These are phyloP conservation scores for Picea sitchensis DNA, from an alignment of 75 land plant species.

Conservation along the genomic window DNA sequence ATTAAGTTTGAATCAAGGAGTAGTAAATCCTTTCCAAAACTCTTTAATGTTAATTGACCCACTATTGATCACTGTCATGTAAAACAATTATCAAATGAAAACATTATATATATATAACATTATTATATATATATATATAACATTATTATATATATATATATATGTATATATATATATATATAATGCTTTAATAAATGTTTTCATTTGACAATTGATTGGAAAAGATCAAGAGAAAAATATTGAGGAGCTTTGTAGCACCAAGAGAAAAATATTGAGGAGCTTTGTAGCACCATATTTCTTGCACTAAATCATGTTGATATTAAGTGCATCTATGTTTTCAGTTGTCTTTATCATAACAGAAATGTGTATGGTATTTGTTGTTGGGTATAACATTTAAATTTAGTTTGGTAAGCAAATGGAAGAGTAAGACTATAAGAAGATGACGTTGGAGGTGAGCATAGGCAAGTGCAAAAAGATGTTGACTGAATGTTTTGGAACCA, in stretches of 20 bases:
- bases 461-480: constrained; percentile 14
- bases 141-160: too few relatives aligned
- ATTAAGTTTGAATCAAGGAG: neutral
- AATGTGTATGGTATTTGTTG: neutral
- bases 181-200: neutral
- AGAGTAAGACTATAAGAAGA: constrained; percentile 14
- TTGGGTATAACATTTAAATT: neutral
- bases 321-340: neutral
- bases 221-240: constrained; percentile 15
- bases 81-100: too few relatives aligned
- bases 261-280: constrained; percentile 14
- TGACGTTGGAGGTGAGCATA: constrained; percentile 15
- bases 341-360: neutral
- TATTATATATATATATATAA: too few relatives aligned
- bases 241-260: constrained; percentile 12
- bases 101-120: neutral
- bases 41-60: neutral
- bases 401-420: constrained; percentile 11
- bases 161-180: too few relatives aligned
- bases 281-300: constrained; percentile 5
- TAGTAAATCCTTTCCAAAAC: constrained; percentile 1
- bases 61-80: constrained; percentile 14
- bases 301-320: constrained; percentile 15
- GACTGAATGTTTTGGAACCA: constrained; percentile 11
- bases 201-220: constrained; percentile 11